phyloP scores from a whole-genome alignment of 768 basidiomycete species.

The Macrolepiota fuliginosa region DNA sequence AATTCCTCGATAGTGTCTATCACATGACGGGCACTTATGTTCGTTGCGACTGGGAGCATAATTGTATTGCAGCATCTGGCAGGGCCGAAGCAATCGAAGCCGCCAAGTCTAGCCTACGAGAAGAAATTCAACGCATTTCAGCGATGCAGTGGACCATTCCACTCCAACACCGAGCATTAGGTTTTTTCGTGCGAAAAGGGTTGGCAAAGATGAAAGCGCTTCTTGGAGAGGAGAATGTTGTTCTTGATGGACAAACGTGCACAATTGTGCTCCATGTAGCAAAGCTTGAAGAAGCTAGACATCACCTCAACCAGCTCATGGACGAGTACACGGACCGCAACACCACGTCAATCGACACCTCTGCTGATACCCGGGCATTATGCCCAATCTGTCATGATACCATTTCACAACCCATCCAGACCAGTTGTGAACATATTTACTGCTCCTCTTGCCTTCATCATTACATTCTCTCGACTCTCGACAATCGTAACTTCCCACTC shows the following conservation, averaged over 20 bases:
- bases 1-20: constrained; percentile 33
- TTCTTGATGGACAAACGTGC: constrained; percentile 35
- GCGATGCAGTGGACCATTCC: constrained; percentile 38
- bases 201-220: constrained; percentile 48
- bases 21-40: constrained; percentile 38
- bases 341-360: background rate
- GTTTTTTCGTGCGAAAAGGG: constrained; percentile 51
- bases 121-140: constrained; percentile 46
- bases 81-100: constrained; percentile 32
- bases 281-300: constrained; percentile 55
- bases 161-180: constrained; percentile 36
- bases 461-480: constrained; percentile 40
- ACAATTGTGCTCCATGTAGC: constrained; percentile 44
- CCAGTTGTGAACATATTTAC: constrained; percentile 49
- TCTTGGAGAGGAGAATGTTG: constrained; percentile 53
- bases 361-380: constrained; percentile 14
- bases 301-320: constrained; percentile 42
- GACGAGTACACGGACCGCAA: constrained; percentile 16
- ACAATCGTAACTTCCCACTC: constrained; percentile 53
- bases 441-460: constrained; percentile 48
- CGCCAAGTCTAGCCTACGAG: constrained; percentile 42
- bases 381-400: constrained; percentile 59
- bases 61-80: constrained; percentile 46
- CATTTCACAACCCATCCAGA: constrained; percentile 34
- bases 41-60: constrained; percentile 43